A percentile compares a stretch with the other conserved stretches of the same genome.
Conservation (phyloP, 208 protist species). For the Herpetomonas muscarum region DNA sequence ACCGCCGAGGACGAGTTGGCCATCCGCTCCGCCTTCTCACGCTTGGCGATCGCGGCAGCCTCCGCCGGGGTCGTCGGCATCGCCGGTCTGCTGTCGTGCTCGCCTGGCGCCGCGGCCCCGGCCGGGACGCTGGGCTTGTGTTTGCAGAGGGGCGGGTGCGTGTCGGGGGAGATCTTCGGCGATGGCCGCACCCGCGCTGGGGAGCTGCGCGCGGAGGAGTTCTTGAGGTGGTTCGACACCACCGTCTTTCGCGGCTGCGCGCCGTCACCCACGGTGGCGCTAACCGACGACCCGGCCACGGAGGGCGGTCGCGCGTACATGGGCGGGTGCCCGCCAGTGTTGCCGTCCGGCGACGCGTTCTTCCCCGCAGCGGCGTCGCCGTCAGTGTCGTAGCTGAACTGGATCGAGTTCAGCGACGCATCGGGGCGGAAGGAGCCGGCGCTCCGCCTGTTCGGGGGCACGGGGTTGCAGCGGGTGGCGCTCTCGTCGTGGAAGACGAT, state of each 20-base stretch:
- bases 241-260: conserved; percentile 25
- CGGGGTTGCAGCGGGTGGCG: conserved; percentile 2
- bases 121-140: neutral
- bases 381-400: neutral
- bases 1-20: neutral
- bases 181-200: conserved; percentile 4
- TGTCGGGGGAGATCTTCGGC: neutral
- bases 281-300: neutral
- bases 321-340: neutral
- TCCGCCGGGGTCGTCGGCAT: conserved; percentile 2
- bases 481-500: conserved; percentile 3
- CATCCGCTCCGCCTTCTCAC: too few species aligned
- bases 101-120: conserved; percentile 9
- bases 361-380: too few species aligned
- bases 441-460: too few species aligned
- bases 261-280: neutral
- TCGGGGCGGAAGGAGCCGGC: neutral
- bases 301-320: neutral
- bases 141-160: conserved; percentile 13
- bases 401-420: neutral
- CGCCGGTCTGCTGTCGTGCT: neutral
- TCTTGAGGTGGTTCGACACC: conserved; percentile 27
- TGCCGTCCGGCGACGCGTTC: neutral
- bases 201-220: neutral
- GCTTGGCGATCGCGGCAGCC: neutral